phyloP scores from a whole-genome alignment of 352 stramenopile species.

The Phytophthora rubi region DNA sequence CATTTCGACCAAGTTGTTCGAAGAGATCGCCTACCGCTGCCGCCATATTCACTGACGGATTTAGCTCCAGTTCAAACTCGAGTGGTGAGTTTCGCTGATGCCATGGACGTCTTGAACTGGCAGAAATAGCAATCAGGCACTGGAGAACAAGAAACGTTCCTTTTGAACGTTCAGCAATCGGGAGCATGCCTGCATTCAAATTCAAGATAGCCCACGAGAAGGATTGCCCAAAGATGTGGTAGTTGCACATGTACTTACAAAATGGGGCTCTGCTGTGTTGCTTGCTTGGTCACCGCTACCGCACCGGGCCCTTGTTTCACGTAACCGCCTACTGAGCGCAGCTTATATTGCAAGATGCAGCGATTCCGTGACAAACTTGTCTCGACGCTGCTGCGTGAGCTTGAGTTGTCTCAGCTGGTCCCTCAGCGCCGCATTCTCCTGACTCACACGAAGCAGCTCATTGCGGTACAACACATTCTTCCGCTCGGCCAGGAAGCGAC shows the following conservation, averaged over 20 bases:
- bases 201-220: not conserved
- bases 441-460: slow-evolving; percentile 57
- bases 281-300: not conserved
- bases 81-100: not conserved
- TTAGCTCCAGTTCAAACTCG: not conserved
- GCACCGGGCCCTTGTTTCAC: too few relatives aligned
- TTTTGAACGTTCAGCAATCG: too few relatives aligned
- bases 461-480: slow-evolving; percentile 84
- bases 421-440: slow-evolving; percentile 62
- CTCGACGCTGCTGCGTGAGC: slow-evolving; percentile 21
- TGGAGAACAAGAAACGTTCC: not conserved
- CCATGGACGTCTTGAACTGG: not conserved
- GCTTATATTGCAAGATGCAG: slow-evolving; percentile 55
- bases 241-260: not conserved
- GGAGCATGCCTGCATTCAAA: not conserved
- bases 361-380: slow-evolving; percentile 36
- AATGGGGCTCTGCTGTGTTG: not conserved
- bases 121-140: not conserved
- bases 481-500: slow-evolving; percentile 70
- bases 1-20: not conserved
- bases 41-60: slow-evolving; percentile 12
- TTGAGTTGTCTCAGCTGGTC: slow-evolving; percentile 42
- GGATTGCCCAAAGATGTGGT: not conserved
- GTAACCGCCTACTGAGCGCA: not conserved
- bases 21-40: slow-evolving; percentile 8